phyloP scores from a whole-genome alignment of 441 rosid genomes.

The Syzygium malaccense region DNA sequence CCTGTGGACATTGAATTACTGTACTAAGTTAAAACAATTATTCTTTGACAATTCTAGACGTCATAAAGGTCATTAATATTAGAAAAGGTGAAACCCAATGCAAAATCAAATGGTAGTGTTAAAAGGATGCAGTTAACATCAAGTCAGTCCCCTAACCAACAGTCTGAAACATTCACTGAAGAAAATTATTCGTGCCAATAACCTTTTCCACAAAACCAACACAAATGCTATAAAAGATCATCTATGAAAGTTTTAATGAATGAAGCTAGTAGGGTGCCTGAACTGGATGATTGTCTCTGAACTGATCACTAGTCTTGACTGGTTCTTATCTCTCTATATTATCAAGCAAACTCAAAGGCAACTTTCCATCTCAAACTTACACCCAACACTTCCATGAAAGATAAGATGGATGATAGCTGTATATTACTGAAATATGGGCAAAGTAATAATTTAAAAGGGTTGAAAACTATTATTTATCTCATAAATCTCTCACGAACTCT shows the following conservation, averaged over 20 bases:
- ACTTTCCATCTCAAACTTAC: background rate
- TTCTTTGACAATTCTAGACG: background rate
- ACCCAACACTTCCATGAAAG: background rate
- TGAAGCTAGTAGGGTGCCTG: background rate
- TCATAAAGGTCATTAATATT: background rate
- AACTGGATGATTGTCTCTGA: background rate
- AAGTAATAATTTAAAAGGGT: background rate
- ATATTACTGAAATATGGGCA: background rate
- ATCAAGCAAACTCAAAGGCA: background rate
- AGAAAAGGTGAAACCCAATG: background rate
- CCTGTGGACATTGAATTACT: constrained; percentile 40
- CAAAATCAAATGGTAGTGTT: background rate
- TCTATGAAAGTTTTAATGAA: background rate
- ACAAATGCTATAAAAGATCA: background rate
- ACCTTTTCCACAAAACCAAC: background rate
- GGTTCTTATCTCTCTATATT: background rate
- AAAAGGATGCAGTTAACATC: background rate
- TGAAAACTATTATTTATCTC: background rate
- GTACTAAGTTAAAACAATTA: background rate
- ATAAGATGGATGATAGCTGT: background rate
- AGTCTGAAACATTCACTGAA: background rate
- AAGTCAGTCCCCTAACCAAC: background rate
- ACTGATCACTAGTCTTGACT: background rate
- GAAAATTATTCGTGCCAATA: background rate
- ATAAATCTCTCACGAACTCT: background rate